Base-by-base conservation (phyloP, 176 grass and related monocot species). In the Tillandsia leiboldiana region DNA sequence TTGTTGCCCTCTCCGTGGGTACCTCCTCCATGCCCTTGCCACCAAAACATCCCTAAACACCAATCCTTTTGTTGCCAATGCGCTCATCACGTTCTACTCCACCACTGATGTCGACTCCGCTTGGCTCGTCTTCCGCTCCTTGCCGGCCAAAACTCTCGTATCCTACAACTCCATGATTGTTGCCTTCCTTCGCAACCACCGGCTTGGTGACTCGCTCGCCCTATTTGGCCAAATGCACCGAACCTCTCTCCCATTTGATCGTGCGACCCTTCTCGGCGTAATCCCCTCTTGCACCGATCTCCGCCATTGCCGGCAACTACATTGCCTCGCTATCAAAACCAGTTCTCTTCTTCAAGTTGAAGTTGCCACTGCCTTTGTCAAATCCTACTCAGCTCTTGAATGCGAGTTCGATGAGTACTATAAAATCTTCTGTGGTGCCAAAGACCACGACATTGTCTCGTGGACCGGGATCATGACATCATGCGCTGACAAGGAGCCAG, bases 381-480 rank as follows among this genome's bases (percentile, higher is more conserved):
- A 73, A 56, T 53, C 71, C 29, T 73, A 73, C 17, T 63, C 71
- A n/a, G 48, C 3, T 24, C 11, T 50, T 10, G 57, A 29, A 14
- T 33, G 53, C 14, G 33, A 10, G 5, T 29, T 42, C 10, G 33
- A 63, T 14, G 71, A 50, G 3, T 73, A 8, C 12, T 63, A 51
- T 63, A 12, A 48, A 20, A 17, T 73, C 7, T 73, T 73, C 11
- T 1, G 2, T 27, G 57, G 33, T 53, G 56, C 63, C 49, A 49
- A 18, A 15, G 71, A 63, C 10, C 33, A 73, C 50, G 71, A 73
- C 11, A 73, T 73, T 26, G 47, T 73, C 8, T 73, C 71, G 20
- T 73, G 71, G 71, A 73, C 71, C 8, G 57, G 28, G 10, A 73
- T 73, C 33, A 73, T 73, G 54, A 63, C 71, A 20, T 73, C 56